Evolutionary conservation across 768 basidiomycete species (phyloP), one percentile per base, ranked within the genome.

Genomic region (Calocybe gangraenosa): DNA sequence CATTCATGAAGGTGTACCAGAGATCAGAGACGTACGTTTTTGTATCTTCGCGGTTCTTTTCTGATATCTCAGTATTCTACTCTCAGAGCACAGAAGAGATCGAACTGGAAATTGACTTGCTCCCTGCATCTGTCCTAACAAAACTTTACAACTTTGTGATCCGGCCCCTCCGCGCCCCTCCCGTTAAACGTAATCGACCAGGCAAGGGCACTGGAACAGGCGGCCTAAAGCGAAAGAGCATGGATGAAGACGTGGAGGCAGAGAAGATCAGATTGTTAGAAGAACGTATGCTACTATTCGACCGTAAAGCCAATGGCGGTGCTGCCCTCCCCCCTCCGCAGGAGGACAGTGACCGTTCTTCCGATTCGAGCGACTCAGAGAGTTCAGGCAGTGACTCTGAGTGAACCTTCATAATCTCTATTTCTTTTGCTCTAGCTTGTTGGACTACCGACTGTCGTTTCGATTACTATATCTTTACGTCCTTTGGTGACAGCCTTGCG

Each of bases 131-230:
- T 22, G 94, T 96, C 36, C 79, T 97, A 42, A 87, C 87, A 42
- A 91, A 92, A 67, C 76, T 99, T 21, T 99, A 97, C 73, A 94
- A 95, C 67, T 92, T 90, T 59, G 95, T 97, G 53, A 74, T 95
- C 46, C 82, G 87, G 8, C 90, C 90, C 0, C 63, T 83, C 48
- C 81, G 82, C 22, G 79, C 82, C 35, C 76, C 82, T 7, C 74
- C 82, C 33, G 78, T 76, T 15, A 81, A 81, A 49, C 80, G 87
- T 38, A 81, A 67, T 55, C 73, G 82, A 33, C 62, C 71, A 17
- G 83, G 84, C 50, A 89, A 91, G 60, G 88, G 87, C 23, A 85
- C 84, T 0, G 87, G 88, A 0, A 93, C 91, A 3, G 93, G 92
- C 34, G 92, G 93, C 7, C 70, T 92, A 37, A 92, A 93, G 64